Base-by-base conservation (phyloP, 495 filamentous ascomycete species). In the Hypomontagnella submonticulosa region DNA sequence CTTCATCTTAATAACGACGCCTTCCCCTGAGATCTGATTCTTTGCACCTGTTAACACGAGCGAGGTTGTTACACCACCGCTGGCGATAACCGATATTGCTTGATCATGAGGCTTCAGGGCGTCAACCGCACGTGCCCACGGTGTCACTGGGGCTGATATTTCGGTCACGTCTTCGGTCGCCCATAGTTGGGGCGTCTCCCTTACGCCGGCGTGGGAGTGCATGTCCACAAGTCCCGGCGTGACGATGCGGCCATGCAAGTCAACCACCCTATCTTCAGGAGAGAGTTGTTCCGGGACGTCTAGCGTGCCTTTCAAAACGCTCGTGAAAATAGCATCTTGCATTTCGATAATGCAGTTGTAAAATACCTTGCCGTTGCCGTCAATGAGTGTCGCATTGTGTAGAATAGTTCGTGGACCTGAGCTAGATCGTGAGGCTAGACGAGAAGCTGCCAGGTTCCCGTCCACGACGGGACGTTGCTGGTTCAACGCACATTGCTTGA, bases 11-110 rank as follows among this genome's bases (percentile, higher is more conserved):
- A 86, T 73, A 1, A 80, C 71, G 15, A 77, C 77, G 3, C 81
- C 84, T 69, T 86, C 81, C 33, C 84, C 84, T 16, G 81, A 83
- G 70, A 86, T 84, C 57, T 81, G 77, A 66, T 86, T 86, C 32
- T 79, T 81, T 13, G 75, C 77, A 7, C 84, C 84, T 5, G 84
- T 83, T 13, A 85, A 76, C 61, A 86, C 75, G 1, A 86, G 74
- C n/a, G 80, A 83, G 1, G 80, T 80, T 0, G 83, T 86, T 5
- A 85, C 79, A 13, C 84, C 84, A 13, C 84, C 84, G 13, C 81
- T 83, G 16, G 80, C 80, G 61, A 86, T 84, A 12, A 80, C 72
- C 2, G 72, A 65, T 7, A 76, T 75, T 8, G 78, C 77, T 2
- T 71, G 70, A 64, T 83, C 81, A 13, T 80, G 75, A 1, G 81